Conservation (phyloP, 208 protist species). For the Trypanosoma cruzi region DNA sequence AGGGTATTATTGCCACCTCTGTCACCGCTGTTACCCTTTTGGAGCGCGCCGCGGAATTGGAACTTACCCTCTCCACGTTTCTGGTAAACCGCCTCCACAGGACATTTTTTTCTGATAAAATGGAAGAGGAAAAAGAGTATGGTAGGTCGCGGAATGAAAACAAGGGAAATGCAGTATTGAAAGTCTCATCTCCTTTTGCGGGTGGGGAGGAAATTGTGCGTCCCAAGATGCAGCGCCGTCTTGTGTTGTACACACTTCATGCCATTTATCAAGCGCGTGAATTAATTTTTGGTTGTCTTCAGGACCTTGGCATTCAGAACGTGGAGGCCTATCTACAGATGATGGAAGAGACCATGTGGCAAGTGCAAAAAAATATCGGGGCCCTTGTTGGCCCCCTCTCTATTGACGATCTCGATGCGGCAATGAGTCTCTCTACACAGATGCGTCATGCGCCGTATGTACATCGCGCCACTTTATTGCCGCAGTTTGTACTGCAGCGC, state of each 20-base stretch:
- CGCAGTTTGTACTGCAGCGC: slow-evolving; percentile 42
- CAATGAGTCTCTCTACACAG: slow-evolving; percentile 27
- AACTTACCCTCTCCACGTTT: slow-evolving; percentile 62
- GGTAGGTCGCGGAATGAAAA: neutral
- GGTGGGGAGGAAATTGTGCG: neutral
- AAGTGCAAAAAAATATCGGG: slow-evolving; percentile 51
- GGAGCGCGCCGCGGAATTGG: slow-evolving; percentile 79
- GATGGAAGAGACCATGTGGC: slow-evolving; percentile 85
- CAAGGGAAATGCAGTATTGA: neutral
- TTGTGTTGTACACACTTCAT: slow-evolving; percentile 45
- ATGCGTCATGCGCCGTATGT: slow-evolving; percentile 27
- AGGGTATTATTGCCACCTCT: slow-evolving; percentile 63
- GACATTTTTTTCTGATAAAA: slow-evolving; percentile 15
- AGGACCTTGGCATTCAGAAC: slow-evolving; percentile 75
- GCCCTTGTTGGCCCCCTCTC: slow-evolving; percentile 41
- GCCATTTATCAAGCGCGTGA: slow-evolving; percentile 67
- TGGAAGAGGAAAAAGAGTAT: slow-evolving; percentile 18
- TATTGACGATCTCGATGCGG: slow-evolving; percentile 30
- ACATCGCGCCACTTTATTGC: slow-evolving; percentile 34
- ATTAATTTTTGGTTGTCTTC: slow-evolving; percentile 57
- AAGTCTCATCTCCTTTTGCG: neutral
- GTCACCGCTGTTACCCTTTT: slow-evolving; percentile 64
- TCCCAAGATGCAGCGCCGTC: slow-evolving; percentile 25
- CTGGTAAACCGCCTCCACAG: slow-evolving; percentile 34
- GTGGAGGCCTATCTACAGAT: slow-evolving; percentile 74